Evolutionary conservation across 164 flowering plant genomes (phyloP).

Genomic region (Cinnamomum micranthum): DNA sequence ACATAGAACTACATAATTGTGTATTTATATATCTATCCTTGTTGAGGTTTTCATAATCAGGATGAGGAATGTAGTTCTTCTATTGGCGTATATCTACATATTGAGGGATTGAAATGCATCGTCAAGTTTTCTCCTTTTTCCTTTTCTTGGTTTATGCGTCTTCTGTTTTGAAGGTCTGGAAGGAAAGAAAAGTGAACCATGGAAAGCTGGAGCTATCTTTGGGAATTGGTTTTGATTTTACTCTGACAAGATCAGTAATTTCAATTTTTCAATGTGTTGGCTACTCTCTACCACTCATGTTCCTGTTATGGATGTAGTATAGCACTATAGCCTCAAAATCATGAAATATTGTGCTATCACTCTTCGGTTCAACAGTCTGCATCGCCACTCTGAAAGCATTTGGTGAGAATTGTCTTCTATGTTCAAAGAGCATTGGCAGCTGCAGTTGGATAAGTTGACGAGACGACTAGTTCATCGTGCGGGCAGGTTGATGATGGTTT

Average conservation of each 20-base stretch:
- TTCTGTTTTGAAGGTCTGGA: conserved; percentile 1
- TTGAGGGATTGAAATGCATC: conserved; percentile 1
- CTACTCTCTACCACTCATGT: background rate
- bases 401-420: no score
- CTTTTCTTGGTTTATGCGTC: background rate
- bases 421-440: no score
- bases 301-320: background rate
- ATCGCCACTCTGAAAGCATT: no score
- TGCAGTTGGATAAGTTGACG: no score
- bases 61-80: background rate
- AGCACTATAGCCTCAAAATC: background rate
- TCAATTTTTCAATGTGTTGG: background rate
- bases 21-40: conserved; percentile 1
- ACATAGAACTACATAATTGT: conserved; percentile 1
- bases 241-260: background rate
- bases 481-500: no score
- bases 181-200: background rate
- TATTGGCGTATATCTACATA: conserved; percentile 1
- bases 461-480: no score
- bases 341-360: background rate
- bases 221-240: background rate
- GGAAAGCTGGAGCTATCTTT: background rate
- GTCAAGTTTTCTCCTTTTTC: background rate
- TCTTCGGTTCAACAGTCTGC: background rate
- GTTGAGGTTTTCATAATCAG: background rate